Base-by-base conservation (phyloP, 2,329 filamentous ascomycete genomes). In the Penicillium sp. region DNA sequence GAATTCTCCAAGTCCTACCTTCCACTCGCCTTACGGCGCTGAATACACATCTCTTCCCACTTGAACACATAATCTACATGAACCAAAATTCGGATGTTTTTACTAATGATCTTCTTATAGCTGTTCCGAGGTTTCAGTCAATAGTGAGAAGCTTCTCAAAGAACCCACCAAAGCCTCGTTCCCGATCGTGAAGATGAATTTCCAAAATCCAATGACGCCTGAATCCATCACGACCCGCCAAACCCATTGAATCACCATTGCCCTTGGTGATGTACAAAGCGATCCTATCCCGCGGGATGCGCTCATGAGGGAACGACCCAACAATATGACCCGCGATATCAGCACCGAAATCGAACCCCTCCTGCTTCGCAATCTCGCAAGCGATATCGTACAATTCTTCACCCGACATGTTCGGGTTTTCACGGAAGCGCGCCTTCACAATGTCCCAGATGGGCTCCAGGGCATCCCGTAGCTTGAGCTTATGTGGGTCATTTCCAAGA, bases 141-240 rank as follows among this genome's bases (percentile, higher is more conserved):
- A 67, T 56, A 1, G 67, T 69, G 55, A 70, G 52, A 24, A 70
- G 55, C 49, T 69, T 60, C 56, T 81, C 79, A 43, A 70, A 74
- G 60, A 81, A 81, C 0, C 72, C 78, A 1, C 71, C 74, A 59
- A 74, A 72, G 40, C 71, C 59, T 18, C 65, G 64, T n/a, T 63
- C 70, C 1, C 62, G 65, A 54, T 81, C 75, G 31, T 71, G 71
- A 31, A 81, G 71, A 64, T 81, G 77, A 47, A 81, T 76, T 60
- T 81, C 78, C 56, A 81, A 58, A 52, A 81, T 81, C 79, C 79
- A 81, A 67, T 81, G 79, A 34, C 77, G 59, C 60, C 69, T 72
- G 32, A 71, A 60, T 0, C 79, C 79, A 52, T 79, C 71, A 44
- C 72, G 71, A 2, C 72, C 79, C 4, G 65, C 43, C 3, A 59